These are phyloP conservation scores for Parathielavia hyrcaniae DNA, from an alignment of 495 filamentous ascomycete genomes.

Conservation along the genomic window DNA sequence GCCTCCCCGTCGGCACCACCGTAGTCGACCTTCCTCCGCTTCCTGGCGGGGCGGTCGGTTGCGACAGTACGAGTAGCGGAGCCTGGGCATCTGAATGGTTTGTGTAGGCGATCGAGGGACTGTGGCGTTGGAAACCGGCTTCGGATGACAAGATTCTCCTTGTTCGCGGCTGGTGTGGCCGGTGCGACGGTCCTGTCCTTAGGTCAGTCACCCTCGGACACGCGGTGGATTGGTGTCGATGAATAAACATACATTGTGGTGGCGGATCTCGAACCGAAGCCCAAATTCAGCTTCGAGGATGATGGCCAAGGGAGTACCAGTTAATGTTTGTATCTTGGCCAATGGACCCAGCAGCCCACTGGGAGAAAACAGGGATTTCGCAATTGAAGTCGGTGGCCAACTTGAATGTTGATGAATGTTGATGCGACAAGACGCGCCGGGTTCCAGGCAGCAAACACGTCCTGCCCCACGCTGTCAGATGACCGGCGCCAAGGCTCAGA, in stretches of 20 bases:
- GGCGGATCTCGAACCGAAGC: background rate
- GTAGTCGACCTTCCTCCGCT: conserved; percentile 86
- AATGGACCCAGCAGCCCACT: background rate
- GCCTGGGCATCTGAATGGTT: conserved; percentile 91
- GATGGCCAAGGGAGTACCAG: background rate
- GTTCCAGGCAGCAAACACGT: conserved; percentile 12
- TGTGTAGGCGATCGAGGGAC: conserved; percentile 62
- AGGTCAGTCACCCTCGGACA: background rate
- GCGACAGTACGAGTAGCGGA: conserved; percentile 61
- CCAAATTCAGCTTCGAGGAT: background rate
- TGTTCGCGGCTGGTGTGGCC: conserved; percentile 26
- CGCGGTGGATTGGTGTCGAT: background rate
- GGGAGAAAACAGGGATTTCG: background rate
- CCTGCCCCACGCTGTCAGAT: conserved; percentile 20
- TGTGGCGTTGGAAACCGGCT: conserved; percentile 41
- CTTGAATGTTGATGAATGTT: conserved; percentile 20
- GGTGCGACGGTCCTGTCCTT: conserved; percentile 11
- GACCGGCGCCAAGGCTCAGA: conserved; percentile 6
- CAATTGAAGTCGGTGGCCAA: background rate
- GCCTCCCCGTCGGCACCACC: conserved; percentile 67
- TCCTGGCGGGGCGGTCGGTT: conserved; percentile 78
- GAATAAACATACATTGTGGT: background rate
- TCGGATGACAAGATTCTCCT: conserved; percentile 25
- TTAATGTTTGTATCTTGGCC: background rate
- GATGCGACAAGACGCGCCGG: conserved; percentile 12